Evolutionary conservation across 78 protist genomes (phyloP).

Genomic region (Chrysochromulina tobinii): DNA sequence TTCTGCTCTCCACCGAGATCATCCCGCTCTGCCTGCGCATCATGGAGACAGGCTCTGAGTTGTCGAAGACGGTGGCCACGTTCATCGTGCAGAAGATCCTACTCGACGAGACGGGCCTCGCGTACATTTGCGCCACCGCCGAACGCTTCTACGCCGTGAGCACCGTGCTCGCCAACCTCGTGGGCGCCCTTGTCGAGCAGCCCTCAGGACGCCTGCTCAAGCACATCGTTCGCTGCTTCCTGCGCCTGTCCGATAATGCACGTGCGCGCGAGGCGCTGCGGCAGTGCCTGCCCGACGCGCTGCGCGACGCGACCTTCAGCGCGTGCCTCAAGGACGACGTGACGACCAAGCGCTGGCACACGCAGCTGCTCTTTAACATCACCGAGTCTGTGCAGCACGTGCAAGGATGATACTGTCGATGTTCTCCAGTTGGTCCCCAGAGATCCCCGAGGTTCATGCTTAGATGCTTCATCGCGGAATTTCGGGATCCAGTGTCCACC

Average conservation of each 20-base stretch:
- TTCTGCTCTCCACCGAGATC: conserved; percentile 95
- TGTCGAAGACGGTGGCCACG: conserved; percentile 98
- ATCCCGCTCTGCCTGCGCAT: conserved; percentile 97
- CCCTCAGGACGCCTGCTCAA: conserved; percentile 52
- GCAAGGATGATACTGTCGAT: background rate
- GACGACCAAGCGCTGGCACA: conserved; percentile 51
- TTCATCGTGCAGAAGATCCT: conserved; percentile 98
- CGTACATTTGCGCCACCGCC: conserved; percentile 87
- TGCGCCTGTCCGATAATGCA: conserved; percentile 89
- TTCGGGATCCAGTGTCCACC: too few relatives aligned
- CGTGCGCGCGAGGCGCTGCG: conserved; percentile 73
- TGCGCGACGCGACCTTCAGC: conserved; percentile 59
- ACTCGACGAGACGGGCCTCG: conserved; percentile 69
- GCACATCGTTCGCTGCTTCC: conserved; percentile 96
- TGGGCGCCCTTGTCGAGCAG: conserved; percentile 32
- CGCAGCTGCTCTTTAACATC: conserved; percentile 54
- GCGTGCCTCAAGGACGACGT: conserved; percentile 49
- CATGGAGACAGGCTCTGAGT: conserved; percentile 96
- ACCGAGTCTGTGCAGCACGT: conserved; percentile 9
- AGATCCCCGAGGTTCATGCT: too few relatives aligned
- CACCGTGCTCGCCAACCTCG: conserved; percentile 68
- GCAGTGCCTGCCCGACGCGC: conserved; percentile 60
- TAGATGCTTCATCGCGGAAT: too few relatives aligned
- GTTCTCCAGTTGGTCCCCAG: too few relatives aligned
- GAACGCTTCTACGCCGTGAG: conserved; percentile 90